These are phyloP conservation scores for Ogataea ganodermae DNA, from an alignment of 805 yeast genomes.

Conservation along the genomic window DNA sequence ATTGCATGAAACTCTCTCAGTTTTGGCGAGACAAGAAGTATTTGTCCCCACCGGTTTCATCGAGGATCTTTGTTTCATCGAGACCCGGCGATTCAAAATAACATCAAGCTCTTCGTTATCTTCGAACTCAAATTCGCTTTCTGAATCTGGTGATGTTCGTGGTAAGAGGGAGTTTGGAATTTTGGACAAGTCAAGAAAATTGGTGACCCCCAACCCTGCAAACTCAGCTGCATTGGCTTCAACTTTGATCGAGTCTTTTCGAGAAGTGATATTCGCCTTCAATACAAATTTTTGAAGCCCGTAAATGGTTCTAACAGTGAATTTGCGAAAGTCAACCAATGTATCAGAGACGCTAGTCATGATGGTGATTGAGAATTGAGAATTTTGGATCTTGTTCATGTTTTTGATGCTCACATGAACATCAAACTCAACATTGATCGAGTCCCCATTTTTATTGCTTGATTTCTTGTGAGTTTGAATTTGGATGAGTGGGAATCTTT, in stretches of 20 bases:
- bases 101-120: constrained; percentile 21
- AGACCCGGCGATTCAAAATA: constrained; percentile 2
- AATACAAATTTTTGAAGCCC: constrained; percentile 32
- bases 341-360: no score
- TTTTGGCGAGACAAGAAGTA: no score
- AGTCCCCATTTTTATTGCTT: no score
- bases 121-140: constrained; percentile 17
- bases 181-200: constrained; percentile 8
- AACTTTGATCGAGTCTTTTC: constrained; percentile 31
- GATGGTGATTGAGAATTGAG: no score
- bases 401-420: no score
- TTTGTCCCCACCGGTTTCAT: no score
- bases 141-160: constrained; percentile 10
- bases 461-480: not conserved
- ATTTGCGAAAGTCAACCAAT: constrained; percentile 47
- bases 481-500: not conserved
- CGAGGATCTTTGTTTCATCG: not conserved
- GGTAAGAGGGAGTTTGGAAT: not conserved
- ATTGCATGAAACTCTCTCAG: no score
- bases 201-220: constrained; percentile 30
- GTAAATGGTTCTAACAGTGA: constrained; percentile 31
- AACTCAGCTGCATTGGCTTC: constrained; percentile 42
- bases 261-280: constrained; percentile 20
- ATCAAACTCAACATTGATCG: no score
- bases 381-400: no score